Percentiles rank a stretch among this genome's conserved stretches.
Conservation (phyloP, 1,139 yeast genomes). For the Yamadazyma siamensis region DNA sequence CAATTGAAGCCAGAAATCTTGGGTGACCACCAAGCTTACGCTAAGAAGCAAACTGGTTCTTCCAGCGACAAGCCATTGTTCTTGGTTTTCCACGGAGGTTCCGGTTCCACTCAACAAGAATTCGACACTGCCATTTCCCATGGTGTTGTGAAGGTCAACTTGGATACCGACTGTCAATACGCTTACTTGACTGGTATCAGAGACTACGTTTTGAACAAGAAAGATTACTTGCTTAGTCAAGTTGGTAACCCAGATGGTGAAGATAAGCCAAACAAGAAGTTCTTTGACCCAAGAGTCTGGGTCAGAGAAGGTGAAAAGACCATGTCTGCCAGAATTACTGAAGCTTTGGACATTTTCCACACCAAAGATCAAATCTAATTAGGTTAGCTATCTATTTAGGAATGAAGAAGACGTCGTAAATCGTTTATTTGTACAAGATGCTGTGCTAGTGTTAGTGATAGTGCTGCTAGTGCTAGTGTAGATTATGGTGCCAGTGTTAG, state of each 20-base stretch:
- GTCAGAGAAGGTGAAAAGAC: slow-evolving; percentile 99
- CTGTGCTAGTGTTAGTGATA: too few species aligned
- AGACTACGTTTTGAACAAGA: slow-evolving; percentile 92
- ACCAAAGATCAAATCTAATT: slow-evolving; percentile 59
- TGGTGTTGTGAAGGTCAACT: slow-evolving; percentile 99
- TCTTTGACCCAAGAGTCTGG: slow-evolving; percentile 99
- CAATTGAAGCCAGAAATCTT: slow-evolving; percentile 88
- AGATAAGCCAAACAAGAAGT: slow-evolving; percentile 98
- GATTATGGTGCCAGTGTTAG: too few species aligned
- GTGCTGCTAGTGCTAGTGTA: too few species aligned
- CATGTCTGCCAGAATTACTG: slow-evolving; percentile 80
- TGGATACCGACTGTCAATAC: slow-evolving; percentile 98
- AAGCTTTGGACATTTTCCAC: slow-evolving; percentile 86
- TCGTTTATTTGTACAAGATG: too few species aligned
- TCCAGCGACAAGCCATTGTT: slow-evolving; percentile 71
- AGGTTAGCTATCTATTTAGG: slow-evolving; percentile 1
- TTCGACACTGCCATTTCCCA: slow-evolving; percentile 84
- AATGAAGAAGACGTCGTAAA: too few species aligned
- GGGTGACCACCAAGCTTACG: slow-evolving; percentile 93
- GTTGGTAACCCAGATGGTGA: slow-evolving; percentile 99
- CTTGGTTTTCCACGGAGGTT: slow-evolving; percentile 99
- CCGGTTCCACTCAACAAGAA: slow-evolving; percentile 93
- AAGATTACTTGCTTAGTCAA: slow-evolving; percentile 83
- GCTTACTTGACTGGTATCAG: slow-evolving; percentile 97
- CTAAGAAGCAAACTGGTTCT: slow-evolving; percentile 59